Evolutionary conservation across 1,139 yeast species (phyloP), one percentile per base, ranked within the genome.

Genomic region (Hyphopichia wangnamkhiaoensis): DNA sequence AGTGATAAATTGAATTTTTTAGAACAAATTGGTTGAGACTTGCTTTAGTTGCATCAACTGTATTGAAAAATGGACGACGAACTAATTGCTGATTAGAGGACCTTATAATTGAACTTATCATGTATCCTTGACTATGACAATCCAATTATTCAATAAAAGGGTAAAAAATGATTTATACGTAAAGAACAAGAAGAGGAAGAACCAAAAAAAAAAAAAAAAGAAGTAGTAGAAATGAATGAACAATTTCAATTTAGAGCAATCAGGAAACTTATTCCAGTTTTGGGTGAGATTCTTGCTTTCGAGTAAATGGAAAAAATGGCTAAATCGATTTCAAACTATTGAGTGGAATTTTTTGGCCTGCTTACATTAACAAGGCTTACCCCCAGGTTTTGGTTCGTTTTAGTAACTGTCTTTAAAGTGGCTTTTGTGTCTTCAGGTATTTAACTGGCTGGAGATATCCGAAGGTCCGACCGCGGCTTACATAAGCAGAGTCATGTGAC

Each of bases 361-460:
- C n/a, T n/a, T n/a, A n/a, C n/a, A n/a, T n/a, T n/a, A n/a, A n/a
- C n/a, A 29, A 29, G 17, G 17, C 15, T 9, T 29, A 29, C 18
- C 33, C 14, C 16, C 15, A 16, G 24, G 28, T 25, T 25, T 18
- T 17, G n/a, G n/a, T n/a, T n/a, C n/a, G n/a, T n/a, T n/a, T n/a
- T n/a, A n/a, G n/a, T n/a, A n/a, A n/a, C n/a, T n/a, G n/a, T n/a
- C n/a, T n/a, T n/a, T n/a, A n/a, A n/a, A n/a, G n/a, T 12, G 23
- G 14, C 20, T 17, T n/a, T 18, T 18, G n/a, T n/a, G n/a, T 18
- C 14, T 5, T 14, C 33, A 14, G 12, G n/a, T 6, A 13, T 19
- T 4, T 31, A 20, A 14, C 31, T 23, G 27, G 20, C 24, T 34
- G 40, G 42, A 37, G 39, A 32, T 35, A 25, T 19, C 34, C 42